Evolutionary conservation across 305 asterid genomes (phyloP).

Genomic region (Rubia occidens): DNA sequence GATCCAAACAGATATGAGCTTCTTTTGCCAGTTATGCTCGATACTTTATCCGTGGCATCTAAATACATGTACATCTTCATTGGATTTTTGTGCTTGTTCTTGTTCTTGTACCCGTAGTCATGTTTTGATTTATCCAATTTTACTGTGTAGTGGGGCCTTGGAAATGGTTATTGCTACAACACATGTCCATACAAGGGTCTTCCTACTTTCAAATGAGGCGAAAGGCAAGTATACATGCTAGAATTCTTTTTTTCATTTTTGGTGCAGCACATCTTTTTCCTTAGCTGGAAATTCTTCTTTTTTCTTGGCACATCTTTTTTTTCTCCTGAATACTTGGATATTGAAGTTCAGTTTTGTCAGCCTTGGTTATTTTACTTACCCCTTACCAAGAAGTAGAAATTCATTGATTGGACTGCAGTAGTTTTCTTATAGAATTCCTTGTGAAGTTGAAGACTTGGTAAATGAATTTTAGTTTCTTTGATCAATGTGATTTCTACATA

Average conservation of each 20-base stretch:
- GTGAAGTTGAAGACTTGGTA: not conserved
- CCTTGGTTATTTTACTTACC: too few relatives aligned
- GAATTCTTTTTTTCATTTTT: too few relatives aligned
- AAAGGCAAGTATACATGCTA: slow-evolving; percentile 43
- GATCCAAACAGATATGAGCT: slow-evolving; percentile 90
- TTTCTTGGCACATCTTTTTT: too few relatives aligned
- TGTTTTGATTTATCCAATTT: not conserved
- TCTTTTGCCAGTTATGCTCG: not conserved
- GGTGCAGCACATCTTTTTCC: too few relatives aligned
- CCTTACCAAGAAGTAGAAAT: not conserved
- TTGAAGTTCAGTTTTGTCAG: not conserved
- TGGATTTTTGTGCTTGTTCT: slow-evolving; percentile 31
- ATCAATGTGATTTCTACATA: not conserved
- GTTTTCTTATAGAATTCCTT: not conserved
- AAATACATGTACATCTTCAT: not conserved
- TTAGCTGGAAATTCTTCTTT: too few relatives aligned
- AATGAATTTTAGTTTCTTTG: too few relatives aligned
- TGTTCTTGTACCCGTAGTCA: slow-evolving; percentile 14
- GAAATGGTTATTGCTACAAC: slow-evolving; percentile 91
- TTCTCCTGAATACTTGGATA: slow-evolving; percentile 28
- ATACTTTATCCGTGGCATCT: too few relatives aligned
- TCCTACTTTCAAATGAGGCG: slow-evolving; percentile 74
- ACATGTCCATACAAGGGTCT: slow-evolving; percentile 97
- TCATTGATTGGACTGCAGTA: not conserved
- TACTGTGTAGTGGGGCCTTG: slow-evolving; percentile 77